Base-by-base conservation (phyloP, 495 filamentous ascomycete genomes). In the Opeltia flavorubescens region DNA sequence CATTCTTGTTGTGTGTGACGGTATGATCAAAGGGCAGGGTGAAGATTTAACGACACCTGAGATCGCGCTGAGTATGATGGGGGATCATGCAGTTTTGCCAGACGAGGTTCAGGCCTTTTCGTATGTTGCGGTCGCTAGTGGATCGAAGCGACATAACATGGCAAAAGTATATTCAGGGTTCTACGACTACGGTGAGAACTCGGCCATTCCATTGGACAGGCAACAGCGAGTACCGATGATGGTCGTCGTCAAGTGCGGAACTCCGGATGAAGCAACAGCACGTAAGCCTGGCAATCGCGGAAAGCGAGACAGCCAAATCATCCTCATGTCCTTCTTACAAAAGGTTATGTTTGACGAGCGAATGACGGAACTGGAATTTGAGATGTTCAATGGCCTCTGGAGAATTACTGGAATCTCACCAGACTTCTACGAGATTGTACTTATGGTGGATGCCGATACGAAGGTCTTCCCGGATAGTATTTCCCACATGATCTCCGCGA, bases 291-390 rank as follows among this genome's bases (percentile, higher is more conserved):
- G 93, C 49, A 99, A 99, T 62, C 78, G 93, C 55, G 93, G 93
- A 56, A 99, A 99, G 69, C 82, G 93, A 60, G 93, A 99, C 72
- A 89, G 84, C 66, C 93, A 99, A 64, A 95, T 99, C 59, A 89
- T 99, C 55, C 66, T 99, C 41, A 99, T 99, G 93, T 94, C 87
- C 17, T 99, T 99, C 74, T 68, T 99, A 55, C 93, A 99, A 62
- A 99, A 99, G 66, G 91, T 99, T 52, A 99, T 99, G 93, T 99
- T 99, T 59, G 93, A 99, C 60, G 93, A 99, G 63, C 84, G 93
- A 30, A 99, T 99, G 93, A 96, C 93, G 4, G 89, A 99, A 59
- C 77, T 99, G n/a, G 93, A 99, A 59, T 99, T 88, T 54, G 93
- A 99, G 58, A 96, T 99, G 84, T 96, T 96, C 69, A 99, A 96